Base-by-base conservation (phyloP, 306 rosid genomes). In the Neltuma alba region DNA sequence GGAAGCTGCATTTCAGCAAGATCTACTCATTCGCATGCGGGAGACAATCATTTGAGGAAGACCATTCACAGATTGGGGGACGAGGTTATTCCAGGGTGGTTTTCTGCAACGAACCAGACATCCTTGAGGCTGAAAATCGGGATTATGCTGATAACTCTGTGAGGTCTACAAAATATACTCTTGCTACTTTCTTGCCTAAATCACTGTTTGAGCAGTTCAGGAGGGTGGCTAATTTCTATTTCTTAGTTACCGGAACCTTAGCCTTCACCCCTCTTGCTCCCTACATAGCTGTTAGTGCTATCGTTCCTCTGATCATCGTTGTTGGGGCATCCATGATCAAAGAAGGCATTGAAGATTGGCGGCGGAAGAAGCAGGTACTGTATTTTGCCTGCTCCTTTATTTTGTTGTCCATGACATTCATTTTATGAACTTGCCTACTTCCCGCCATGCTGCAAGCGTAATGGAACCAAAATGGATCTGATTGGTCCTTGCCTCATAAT, bases 131-230 rank as follows among this genome's bases (percentile, higher is more conserved):
- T 4, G 91, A 72, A 62, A 84, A 85, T 67, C 89, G 75, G 11
- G 82, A 85, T 41, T 95, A 92, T 77, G 84, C 80, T 3, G 89
- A 81, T 67, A 95, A 95, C 82, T 76, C 85, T 72, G 94, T 93
- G 64, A 88, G 96, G 11, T 90, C 98, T 28, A 95, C 98, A 7
- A 95, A 95, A 76, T 95, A 95, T 68, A 90, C 89, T 13, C 23
- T 78, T 30, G 92, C 93, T 40, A 90, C 93, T 80, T 95, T 95
- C 89, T 76, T 95, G 81, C 99, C 99, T 1, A 95, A 92, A 52
- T 91, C 98, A 28, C 85, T 95, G 86, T 95, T 95, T 88, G 99
- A 95, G 89, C 99, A 95, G 84, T 95, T 95, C 69, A 92, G 99
- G 86, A 92, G 99, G 76, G 98, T 91, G 54, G 99, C 99, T 21